Percentiles rank a stretch among this genome's conserved stretches.
Evolutionary conservation across 2,329 filamentous ascomycete species (phyloP).

Genomic region (Fusarium compactum): DNA sequence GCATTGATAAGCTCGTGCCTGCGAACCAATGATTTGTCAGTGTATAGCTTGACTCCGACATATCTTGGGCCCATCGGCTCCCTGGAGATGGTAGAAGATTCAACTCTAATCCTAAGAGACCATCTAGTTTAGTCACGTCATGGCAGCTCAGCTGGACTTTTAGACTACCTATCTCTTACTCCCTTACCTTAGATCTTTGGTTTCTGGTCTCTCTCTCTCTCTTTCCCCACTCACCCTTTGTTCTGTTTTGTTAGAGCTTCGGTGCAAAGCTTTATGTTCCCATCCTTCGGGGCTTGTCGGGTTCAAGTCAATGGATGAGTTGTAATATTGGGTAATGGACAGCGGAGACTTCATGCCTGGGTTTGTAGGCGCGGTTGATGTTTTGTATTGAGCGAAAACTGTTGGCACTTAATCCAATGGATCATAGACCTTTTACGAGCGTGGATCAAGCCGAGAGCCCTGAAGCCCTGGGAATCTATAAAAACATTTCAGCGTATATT

Average conservation of each 20-base stretch:
- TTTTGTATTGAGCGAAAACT: conserved; percentile 39
- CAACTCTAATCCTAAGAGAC: neutral
- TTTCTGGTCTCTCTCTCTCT: neutral
- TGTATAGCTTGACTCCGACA: conserved; percentile 7
- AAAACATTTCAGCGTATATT: conserved; percentile 36
- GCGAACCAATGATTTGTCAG: conserved; percentile 38
- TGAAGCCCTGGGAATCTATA: conserved; percentile 20
- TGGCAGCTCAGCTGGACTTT: neutral
- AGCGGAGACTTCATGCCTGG: conserved; percentile 9
- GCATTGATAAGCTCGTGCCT: conserved; percentile 45
- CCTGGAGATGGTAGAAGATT: neutral
- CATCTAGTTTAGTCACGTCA: neutral
- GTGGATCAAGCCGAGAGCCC: conserved; percentile 18
- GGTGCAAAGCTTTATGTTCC: conserved; percentile 8
- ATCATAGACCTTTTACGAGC: conserved; percentile 17
- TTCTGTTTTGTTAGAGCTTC: conserved; percentile 31
- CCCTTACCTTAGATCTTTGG: neutral
- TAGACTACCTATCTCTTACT: neutral
- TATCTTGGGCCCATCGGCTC: conserved; percentile 10
- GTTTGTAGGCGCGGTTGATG: conserved; percentile 26
- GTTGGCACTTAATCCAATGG: conserved; percentile 12
- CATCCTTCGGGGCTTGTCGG: conserved; percentile 12
- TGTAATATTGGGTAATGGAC: conserved; percentile 28
- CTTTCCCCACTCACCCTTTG: conserved; percentile 29
- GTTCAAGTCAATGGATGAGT: conserved; percentile 23